Conservation (phyloP, 2,329 filamentous ascomycete genomes). For the Thermoascus crustaceus region DNA sequence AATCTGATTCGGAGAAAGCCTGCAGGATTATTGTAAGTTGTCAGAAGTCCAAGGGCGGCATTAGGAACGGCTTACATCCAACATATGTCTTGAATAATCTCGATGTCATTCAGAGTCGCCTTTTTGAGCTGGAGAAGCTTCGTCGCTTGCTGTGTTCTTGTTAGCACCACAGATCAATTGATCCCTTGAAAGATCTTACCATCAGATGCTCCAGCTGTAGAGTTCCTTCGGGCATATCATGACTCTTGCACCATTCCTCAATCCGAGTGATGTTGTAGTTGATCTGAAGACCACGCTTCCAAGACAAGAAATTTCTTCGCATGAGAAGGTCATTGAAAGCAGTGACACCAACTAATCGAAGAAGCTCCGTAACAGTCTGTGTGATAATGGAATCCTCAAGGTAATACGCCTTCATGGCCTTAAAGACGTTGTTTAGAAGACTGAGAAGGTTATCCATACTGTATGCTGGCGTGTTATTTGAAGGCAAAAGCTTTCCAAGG, state of each 20-base stretch:
- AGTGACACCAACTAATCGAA: constrained; percentile 88
- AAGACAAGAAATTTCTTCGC: constrained; percentile 96
- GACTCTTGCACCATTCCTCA: constrained; percentile 99
- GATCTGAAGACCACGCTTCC: constrained; percentile 98
- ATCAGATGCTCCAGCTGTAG: constrained; percentile 96
- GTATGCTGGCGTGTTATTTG: constrained; percentile 85
- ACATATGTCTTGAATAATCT: constrained; percentile 99
- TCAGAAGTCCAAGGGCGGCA: constrained; percentile 3
- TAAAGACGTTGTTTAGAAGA: constrained; percentile 92
- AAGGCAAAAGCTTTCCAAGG: constrained; percentile 89
- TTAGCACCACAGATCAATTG: too few relatives aligned
- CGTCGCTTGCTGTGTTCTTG: constrained; percentile 67
- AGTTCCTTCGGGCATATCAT: constrained; percentile 98
- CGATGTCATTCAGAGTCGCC: constrained; percentile 95
- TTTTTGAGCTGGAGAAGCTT: constrained; percentile 98
- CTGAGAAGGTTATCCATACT: constrained; percentile 99
- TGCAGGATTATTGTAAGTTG: constrained; percentile 25
- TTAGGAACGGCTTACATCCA: constrained; percentile 71
- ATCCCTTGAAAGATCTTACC: constrained; percentile 44
- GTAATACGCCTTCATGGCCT: constrained; percentile 98
- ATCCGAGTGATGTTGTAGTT: constrained; percentile 99
- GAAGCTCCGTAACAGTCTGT: constrained; percentile 88
- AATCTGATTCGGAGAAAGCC: constrained; percentile 96
- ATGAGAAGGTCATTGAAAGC: constrained; percentile 98
- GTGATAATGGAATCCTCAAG: constrained; percentile 93